A percentile compares a stretch with the other conserved stretches of the same genome.
These are phyloP conservation scores for Tricholoma flavovirens DNA, from an alignment of 768 basidiomycete genomes.

Conservation along the genomic window DNA sequence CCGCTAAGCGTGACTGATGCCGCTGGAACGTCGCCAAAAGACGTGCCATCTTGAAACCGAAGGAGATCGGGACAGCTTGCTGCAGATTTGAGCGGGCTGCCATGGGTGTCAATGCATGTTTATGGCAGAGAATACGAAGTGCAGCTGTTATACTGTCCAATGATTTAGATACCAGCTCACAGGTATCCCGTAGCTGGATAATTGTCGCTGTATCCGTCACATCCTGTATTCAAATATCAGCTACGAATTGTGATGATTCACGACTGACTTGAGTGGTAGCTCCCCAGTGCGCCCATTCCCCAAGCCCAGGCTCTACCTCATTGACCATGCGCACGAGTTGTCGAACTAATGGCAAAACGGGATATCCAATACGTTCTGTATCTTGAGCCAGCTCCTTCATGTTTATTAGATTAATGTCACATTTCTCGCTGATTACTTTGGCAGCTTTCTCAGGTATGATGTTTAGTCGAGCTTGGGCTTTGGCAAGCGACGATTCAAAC, in stretches of 20 bases:
- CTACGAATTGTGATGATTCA: conserved; percentile 1
- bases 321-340: conserved; percentile 37
- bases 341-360: conserved; percentile 38
- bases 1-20: conserved; percentile 29
- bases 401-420: conserved; percentile 31
- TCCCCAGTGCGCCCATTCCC: conserved; percentile 45
- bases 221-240: conserved; percentile 26
- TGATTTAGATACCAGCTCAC: conserved; percentile 24
- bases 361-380: conserved; percentile 39
- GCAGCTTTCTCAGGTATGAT: conserved; percentile 37
- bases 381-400: conserved; percentile 32
- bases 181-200: conserved; percentile 36
- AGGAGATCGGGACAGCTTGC: conserved; percentile 42
- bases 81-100: conserved; percentile 42
- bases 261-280: conserved; percentile 40
- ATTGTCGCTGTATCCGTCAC: conserved; percentile 44
- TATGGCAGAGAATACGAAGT: conserved; percentile 23
- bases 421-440: conserved; percentile 28
- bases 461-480: conserved; percentile 31
- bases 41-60: conserved; percentile 42
- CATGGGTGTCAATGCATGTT: conserved; percentile 36
- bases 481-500: conserved; percentile 28
- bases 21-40: conserved; percentile 38
- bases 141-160: conserved; percentile 23
- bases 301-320: conserved; percentile 24